A percentile compares a stretch with the other conserved stretches of the same genome.
Evolutionary conservation across 306 rosid species (phyloP).

Genomic region (Castanea crenata): DNA sequence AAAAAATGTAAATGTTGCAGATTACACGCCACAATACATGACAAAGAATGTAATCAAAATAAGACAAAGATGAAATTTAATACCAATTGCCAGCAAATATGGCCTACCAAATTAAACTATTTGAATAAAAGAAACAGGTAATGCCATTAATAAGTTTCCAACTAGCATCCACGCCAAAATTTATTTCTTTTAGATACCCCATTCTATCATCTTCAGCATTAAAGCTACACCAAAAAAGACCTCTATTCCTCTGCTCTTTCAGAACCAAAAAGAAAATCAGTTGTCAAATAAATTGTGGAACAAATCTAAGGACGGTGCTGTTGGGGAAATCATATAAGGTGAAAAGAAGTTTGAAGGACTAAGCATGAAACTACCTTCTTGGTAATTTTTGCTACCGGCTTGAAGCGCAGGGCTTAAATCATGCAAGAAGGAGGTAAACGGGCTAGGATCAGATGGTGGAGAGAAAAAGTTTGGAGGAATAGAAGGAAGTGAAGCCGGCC

Average conservation of each 20-base stretch:
- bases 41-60: constrained; percentile 26
- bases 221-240: constrained; percentile 14
- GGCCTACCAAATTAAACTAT: constrained; percentile 15
- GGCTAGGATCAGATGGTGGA: constrained; percentile 43
- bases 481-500: constrained; percentile 61
- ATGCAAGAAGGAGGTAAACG: constrained; percentile 48
- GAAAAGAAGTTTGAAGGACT: constrained; percentile 70
- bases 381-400: constrained; percentile 40
- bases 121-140: neutral
- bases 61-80: constrained; percentile 9
- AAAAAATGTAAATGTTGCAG: neutral
- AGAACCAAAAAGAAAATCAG: neutral
- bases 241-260: neutral
- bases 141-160: constrained; percentile 35
- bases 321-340: constrained; percentile 34
- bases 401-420: constrained; percentile 66
- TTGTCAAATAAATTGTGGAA: constrained; percentile 58
- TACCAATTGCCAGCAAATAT: constrained; percentile 19
- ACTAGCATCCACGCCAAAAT: constrained; percentile 21
- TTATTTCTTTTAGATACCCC: neutral
- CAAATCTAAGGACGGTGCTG: constrained; percentile 52
- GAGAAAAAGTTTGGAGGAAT: constrained; percentile 59
- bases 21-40: constrained; percentile 9
- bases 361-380: constrained; percentile 61
- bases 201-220: neutral